These are phyloP conservation scores for Neurospora sp. DNA, from an alignment of 495 filamentous ascomycete genomes.

Conservation along the genomic window DNA sequence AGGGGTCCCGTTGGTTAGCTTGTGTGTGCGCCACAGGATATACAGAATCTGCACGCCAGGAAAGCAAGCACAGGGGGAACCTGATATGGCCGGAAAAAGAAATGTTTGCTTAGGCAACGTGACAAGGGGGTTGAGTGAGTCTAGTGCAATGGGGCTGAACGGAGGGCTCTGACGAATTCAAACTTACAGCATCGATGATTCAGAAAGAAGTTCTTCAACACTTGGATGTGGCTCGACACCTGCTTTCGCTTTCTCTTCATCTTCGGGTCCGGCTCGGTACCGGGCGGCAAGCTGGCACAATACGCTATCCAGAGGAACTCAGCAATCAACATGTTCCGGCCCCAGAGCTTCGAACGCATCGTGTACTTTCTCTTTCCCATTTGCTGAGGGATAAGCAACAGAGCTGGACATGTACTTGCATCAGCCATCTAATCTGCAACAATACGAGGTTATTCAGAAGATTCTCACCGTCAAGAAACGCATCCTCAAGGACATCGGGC, in stretches of 20 bases:
- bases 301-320: slow-evolving; percentile 61
- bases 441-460: not conserved
- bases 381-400: slow-evolving; percentile 60
- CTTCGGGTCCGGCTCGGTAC: slow-evolving; percentile 16
- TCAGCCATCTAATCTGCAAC: not conserved
- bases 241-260: slow-evolving; percentile 62
- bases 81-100: not conserved
- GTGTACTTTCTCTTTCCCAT: slow-evolving; percentile 75
- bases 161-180: not conserved
- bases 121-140: not conserved
- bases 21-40: not conserved
- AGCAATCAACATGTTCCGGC: slow-evolving; percentile 85
- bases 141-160: not conserved
- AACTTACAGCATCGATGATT: slow-evolving; percentile 24
- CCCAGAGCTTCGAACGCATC: slow-evolving; percentile 60
- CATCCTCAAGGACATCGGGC: slow-evolving; percentile 75
- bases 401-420: slow-evolving; percentile 39
- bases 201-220: slow-evolving; percentile 70
- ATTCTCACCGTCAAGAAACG: slow-evolving; percentile 77
- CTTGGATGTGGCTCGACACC: slow-evolving; percentile 94
- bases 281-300: slow-evolving; percentile 26
- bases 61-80: slow-evolving; percentile 4
- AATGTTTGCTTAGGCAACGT: not conserved
- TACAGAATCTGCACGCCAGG: not conserved
- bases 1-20: slow-evolving; percentile 3